Base-by-base conservation (phyloP, 1,284 basidiomycete genomes). In the Athelia sp. region DNA sequence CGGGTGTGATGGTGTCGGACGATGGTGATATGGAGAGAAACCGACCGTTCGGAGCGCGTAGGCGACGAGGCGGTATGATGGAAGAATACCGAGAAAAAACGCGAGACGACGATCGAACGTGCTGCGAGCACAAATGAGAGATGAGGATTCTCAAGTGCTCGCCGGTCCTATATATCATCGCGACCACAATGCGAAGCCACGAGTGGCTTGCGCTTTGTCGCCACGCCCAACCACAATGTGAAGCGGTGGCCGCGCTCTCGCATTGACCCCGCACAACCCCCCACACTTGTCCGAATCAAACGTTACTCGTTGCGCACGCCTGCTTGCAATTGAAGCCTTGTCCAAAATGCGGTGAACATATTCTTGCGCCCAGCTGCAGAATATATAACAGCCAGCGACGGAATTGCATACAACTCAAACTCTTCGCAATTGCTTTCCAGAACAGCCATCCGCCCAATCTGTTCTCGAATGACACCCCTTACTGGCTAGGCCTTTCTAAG, bases 111-210 rank as follows among this genome's bases (percentile, higher is more conserved):
- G 26, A 29, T 29, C 26, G 26, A 29, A 29, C 21, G 36, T 22
- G 36, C 36, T 40, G 36, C 36, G 36, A 40, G 36, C 36, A 40
- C 36, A 18, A 17, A 22, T 40, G 36, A 40, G 36, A 40, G 36
- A 34, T 17, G 32, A 34, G 17, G 32, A n/a, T 8, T 22, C 21
- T 40, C 36, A 22, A n/a, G 36, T 22, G 36, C 36, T 40, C 36
- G 15, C 36, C 6, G 36, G 36, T 22, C 36, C 8, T 40, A 40
- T 40, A 40, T 40, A 40, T 22, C 4, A 22, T 18, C 8, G 36
- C 6, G n/a, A 22, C n/a, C 21, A 22, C n/a, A 40, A 40, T 6
- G 36, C 10, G 21, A 22, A 22, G n/a, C 36, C n/a, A 22, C 36
- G 32, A 17, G 36, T 17, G 21, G 36, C 36, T 6, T 22, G 8